A percentile compares a stretch with the other conserved stretches of the same genome.
Conservation (phyloP, 164 flowering plant species). For the Aristolochia fimbriata region DNA sequence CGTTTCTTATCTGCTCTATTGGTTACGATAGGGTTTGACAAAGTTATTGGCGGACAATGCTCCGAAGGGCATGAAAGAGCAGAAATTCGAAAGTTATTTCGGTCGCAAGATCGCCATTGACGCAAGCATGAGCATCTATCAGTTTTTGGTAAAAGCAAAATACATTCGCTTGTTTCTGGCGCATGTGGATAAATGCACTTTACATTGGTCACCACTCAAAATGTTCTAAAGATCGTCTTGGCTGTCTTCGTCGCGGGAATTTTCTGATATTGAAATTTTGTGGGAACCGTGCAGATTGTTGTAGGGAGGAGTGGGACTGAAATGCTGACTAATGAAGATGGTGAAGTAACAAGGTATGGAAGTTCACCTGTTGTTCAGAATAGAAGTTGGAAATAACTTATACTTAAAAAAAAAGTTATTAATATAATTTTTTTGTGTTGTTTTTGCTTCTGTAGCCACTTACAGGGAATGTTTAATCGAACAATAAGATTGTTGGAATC, state of each 20-base stretch:
- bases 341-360: slow-evolving; percentile 88
- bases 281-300: slow-evolving; percentile 45
- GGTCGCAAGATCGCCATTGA: slow-evolving; percentile 88
- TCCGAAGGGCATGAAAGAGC: slow-evolving; percentile 83
- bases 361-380: neutral
- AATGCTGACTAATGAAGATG: slow-evolving; percentile 95
- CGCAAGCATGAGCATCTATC: slow-evolving; percentile 99
- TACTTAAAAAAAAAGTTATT: neutral
- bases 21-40: slow-evolving; percentile 70
- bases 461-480: slow-evolving; percentile 89
- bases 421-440: neutral
- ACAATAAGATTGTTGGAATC: slow-evolving; percentile 92
- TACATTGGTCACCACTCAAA: too few relatives aligned
- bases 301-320: slow-evolving; percentile 91
- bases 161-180: neutral
- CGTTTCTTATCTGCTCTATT: neutral
- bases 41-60: slow-evolving; percentile 93
- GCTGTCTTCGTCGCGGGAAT: neutral
- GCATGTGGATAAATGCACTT: neutral
- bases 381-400: neutral
- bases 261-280: neutral
- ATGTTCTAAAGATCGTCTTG: too few relatives aligned
- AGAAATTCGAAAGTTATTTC: slow-evolving; percentile 86
- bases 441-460: slow-evolving; percentile 79
- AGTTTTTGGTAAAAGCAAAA: slow-evolving; percentile 53